Percentiles rank a stretch among this genome's conserved stretches.
These are phyloP conservation scores for Suillus clintonianus DNA, from an alignment of 768 basidiomycete species.

Conservation along the genomic window DNA sequence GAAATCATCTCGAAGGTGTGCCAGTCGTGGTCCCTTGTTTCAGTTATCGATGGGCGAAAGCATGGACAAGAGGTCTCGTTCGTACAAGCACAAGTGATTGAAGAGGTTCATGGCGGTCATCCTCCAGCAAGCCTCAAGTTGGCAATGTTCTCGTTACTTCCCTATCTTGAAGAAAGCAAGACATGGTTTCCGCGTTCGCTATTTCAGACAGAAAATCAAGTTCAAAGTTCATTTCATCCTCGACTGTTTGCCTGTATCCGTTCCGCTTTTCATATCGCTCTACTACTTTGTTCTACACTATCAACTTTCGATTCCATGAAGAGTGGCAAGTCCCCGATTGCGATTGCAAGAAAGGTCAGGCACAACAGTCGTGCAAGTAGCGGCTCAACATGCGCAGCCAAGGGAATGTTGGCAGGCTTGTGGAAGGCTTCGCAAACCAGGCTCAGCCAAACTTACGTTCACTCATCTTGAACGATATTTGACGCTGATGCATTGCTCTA, in stretches of 20 bases:
- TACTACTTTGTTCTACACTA: slow-evolving; percentile 49
- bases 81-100: slow-evolving; percentile 38
- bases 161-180: slow-evolving; percentile 45
- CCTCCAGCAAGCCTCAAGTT: slow-evolving; percentile 43
- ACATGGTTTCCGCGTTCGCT: slow-evolving; percentile 52
- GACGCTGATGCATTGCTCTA: not conserved
- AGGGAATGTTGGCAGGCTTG: not conserved
- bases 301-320: slow-evolving; percentile 40
- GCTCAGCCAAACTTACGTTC: slow-evolving; percentile 4
- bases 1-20: slow-evolving; percentile 10
- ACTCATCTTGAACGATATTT: not conserved
- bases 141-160: slow-evolving; percentile 52
- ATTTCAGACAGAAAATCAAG: slow-evolving; percentile 59
- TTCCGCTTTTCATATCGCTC: slow-evolving; percentile 40
- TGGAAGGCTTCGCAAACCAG: slow-evolving; percentile 15
- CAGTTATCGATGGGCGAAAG: slow-evolving; percentile 26
- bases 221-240: slow-evolving; percentile 66
- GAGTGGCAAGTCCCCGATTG: slow-evolving; percentile 39
- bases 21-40: slow-evolving; percentile 26
- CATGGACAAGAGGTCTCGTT: slow-evolving; percentile 46
- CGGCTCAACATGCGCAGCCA: not conserved
- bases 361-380: slow-evolving; percentile 22
- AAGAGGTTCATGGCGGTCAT: slow-evolving; percentile 46
- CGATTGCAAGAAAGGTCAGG: slow-evolving; percentile 40
- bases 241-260: slow-evolving; percentile 50